A percentile compares a stretch with the other conserved stretches of the same genome.
Conservation (phyloP, 2,329 filamentous ascomycete species). For the Sarocladium brachiariae region DNA sequence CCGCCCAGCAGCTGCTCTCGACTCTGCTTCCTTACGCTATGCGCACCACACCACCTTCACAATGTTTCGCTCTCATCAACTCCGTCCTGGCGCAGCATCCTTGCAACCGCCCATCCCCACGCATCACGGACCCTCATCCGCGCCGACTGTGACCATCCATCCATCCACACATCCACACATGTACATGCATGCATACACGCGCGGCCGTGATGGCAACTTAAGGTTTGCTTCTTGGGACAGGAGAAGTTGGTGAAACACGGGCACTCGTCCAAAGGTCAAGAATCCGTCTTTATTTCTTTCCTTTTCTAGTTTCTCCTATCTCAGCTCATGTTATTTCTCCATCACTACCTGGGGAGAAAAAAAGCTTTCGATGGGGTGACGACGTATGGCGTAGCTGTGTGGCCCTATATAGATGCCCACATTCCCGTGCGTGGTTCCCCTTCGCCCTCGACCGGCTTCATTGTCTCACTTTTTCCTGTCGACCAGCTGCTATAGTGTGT, state of each 20-base stretch:
- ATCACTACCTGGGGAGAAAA: too few relatives aligned
- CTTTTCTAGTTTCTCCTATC: background rate
- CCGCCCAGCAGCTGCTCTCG: too few relatives aligned
- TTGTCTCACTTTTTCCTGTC: background rate
- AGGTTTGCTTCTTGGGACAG: background rate
- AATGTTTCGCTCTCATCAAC: background rate
- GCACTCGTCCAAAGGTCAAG: too few relatives aligned
- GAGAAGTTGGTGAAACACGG: background rate
- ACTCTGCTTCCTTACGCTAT: too few relatives aligned
- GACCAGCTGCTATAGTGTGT: too few relatives aligned
- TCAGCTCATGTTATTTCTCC: background rate
- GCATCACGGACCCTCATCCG: background rate
- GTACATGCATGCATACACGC: background rate
- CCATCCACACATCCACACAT: too few relatives aligned
- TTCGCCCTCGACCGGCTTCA: background rate
- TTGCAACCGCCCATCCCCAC: background rate
- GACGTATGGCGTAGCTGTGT: background rate
- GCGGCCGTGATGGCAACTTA: too few relatives aligned
- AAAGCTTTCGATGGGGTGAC: background rate
- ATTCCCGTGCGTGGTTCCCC: slow-evolving; percentile 3
- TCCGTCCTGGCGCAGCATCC: background rate
- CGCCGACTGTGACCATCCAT: background rate
- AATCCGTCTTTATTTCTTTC: background rate
- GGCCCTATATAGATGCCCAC: slow-evolving; percentile 4
- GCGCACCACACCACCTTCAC: too few relatives aligned